Evolutionary conservation across 2,329 filamentous ascomycete genomes (phyloP).

Genomic region (Xylaria sp.): DNA sequence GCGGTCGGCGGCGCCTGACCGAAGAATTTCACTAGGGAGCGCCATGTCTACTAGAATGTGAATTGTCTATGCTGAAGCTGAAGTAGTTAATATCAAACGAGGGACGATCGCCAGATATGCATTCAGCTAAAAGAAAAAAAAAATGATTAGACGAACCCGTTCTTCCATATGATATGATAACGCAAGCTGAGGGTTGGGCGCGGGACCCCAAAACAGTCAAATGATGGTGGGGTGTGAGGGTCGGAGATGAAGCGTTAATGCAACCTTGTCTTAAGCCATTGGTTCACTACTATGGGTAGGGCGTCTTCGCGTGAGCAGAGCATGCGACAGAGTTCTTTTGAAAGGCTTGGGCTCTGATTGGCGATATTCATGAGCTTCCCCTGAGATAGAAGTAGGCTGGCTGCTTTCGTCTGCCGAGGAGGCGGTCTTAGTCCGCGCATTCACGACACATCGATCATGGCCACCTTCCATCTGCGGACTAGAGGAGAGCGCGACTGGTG

Average conservation of each 20-base stretch:
- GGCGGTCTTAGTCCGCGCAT: slow-evolving; percentile 37
- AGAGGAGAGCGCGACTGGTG: slow-evolving; percentile 41
- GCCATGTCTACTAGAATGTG: not conserved
- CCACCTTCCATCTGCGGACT: slow-evolving; percentile 48
- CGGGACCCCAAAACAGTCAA: slow-evolving; percentile 46
- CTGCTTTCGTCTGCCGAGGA: slow-evolving; percentile 43
- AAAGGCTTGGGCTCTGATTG: slow-evolving; percentile 41
- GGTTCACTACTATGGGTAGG: slow-evolving; percentile 30
- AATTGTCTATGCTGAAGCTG: not conserved
- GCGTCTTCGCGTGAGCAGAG: slow-evolving; percentile 37
- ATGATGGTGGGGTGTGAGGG: slow-evolving; percentile 48
- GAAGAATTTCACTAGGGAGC: not conserved
- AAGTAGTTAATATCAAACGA: no score
- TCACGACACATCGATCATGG: slow-evolving; percentile 43
- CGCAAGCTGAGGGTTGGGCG: slow-evolving; percentile 42
- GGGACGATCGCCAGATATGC: not conserved
- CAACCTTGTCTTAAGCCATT: slow-evolving; percentile 41
- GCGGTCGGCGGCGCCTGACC: not conserved
- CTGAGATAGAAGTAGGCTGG: slow-evolving; percentile 40
- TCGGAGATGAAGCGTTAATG: slow-evolving; percentile 42
- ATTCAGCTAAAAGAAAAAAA: not conserved
- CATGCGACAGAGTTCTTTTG: slow-evolving; percentile 37
- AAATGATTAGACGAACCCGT: slow-evolving; percentile 12
- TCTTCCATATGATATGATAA: slow-evolving; percentile 29
- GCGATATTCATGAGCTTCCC: slow-evolving; percentile 41